Percentiles rank a stretch among this genome's conserved stretches.
These are phyloP conservation scores for Dryas octopetala DNA, from an alignment of 306 rosid genomes.

Conservation along the genomic window DNA sequence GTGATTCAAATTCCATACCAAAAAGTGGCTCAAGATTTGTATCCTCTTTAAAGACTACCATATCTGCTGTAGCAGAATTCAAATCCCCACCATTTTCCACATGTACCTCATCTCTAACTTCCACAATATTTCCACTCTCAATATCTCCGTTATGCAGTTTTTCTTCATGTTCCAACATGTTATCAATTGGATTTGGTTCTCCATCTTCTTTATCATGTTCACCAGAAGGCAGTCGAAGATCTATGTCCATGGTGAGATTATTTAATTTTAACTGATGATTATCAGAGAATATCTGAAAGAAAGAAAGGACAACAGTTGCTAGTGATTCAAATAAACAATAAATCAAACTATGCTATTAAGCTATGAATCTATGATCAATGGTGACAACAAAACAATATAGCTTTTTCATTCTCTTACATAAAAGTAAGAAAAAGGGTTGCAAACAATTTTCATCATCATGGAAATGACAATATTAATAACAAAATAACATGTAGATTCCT, in stretches of 20 bases:
- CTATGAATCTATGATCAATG: no score
- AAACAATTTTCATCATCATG: not conserved
- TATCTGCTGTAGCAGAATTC: constrained; percentile 67
- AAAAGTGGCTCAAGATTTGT: constrained; percentile 94
- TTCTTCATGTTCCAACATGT: constrained; percentile 73
- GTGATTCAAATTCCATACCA: constrained; percentile 99
- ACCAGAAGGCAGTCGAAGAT: constrained; percentile 93
- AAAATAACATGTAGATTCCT: not conserved
- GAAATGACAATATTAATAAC: not conserved
- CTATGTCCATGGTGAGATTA: constrained; percentile 72
- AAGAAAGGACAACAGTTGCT: constrained; percentile 18
- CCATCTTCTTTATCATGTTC: constrained; percentile 80
- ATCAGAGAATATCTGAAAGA: constrained; percentile 51
- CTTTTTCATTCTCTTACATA: no score
- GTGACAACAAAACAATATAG: no score
- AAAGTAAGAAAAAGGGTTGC: no score
- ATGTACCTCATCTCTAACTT: constrained; percentile 50
- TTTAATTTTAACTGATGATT: constrained; percentile 36
- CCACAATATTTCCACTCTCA: constrained; percentile 61
- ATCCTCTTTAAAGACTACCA: constrained; percentile 79
- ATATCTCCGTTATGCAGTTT: constrained; percentile 74
- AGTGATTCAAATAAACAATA: constrained; percentile 4
- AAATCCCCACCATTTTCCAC: constrained; percentile 76
- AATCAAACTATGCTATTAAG: not conserved
- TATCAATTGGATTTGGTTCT: constrained; percentile 70